These are phyloP conservation scores for Penicillium sp. DNA, from an alignment of 2,329 filamentous ascomycete species.

Conservation along the genomic window DNA sequence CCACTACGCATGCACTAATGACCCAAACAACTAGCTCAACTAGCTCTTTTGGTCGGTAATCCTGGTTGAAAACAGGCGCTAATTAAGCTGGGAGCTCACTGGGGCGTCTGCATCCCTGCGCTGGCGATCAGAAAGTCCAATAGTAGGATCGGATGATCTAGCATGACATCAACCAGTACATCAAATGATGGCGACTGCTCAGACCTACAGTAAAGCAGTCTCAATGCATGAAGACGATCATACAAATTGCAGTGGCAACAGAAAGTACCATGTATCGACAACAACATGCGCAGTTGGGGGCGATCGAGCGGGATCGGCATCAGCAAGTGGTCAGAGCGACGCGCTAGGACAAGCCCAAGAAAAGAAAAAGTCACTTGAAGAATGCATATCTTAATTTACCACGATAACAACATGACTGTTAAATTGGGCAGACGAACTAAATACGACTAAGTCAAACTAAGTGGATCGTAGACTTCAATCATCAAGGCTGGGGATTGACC, in stretches of 20 bases:
- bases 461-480: background rate
- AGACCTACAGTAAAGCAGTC: slow-evolving; percentile 1
- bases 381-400: slow-evolving; percentile 2
- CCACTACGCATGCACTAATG: background rate
- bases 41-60: background rate
- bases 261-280: background rate
- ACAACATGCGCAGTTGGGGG: background rate
- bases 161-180: slow-evolving; percentile 7
- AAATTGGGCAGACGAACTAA: background rate
- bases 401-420: background rate
- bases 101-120: slow-evolving; percentile 17
- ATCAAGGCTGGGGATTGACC: background rate
- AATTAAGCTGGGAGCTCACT: slow-evolving; percentile 3
- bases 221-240: background rate
- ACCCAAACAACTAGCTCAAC: background rate
- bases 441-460: background rate
- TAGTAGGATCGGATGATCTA: slow-evolving; percentile 2
- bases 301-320: slow-evolving; percentile 2
- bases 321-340: background rate
- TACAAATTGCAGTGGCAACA: background rate
- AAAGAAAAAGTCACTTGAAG: background rate
- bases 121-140: slow-evolving; percentile 12
- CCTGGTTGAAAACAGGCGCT: background rate
- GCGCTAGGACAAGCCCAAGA: background rate
- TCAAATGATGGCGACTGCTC: background rate